A percentile compares a stretch with the other conserved stretches of the same genome.
phyloP scores from a whole-genome alignment of 768 basidiomycete species.

The Phallus indusiatus region DNA sequence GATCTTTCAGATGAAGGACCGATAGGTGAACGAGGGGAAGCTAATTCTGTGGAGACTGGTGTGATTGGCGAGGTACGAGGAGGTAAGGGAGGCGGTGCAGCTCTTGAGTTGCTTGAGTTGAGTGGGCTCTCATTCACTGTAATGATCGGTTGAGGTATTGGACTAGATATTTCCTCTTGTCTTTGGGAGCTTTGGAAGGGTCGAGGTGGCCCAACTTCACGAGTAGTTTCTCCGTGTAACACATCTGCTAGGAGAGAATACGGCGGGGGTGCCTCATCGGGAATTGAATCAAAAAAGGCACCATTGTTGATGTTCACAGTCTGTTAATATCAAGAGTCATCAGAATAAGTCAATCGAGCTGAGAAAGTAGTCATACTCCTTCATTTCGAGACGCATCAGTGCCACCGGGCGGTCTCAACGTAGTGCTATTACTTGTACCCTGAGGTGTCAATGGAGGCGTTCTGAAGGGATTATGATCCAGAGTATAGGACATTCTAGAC shows the following conservation, averaged over 20 bases:
- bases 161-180: conserved; percentile 8
- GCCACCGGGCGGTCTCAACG: neutral
- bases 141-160: neutral
- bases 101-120: conserved; percentile 14
- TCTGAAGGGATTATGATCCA: neutral
- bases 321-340: neutral
- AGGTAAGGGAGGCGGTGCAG: neutral
- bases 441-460: neutral
- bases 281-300: conserved; percentile 15
- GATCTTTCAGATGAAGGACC: neutral
- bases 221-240: conserved; percentile 46
- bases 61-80: conserved; percentile 5
- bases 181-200: conserved; percentile 45
- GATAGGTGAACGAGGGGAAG: neutral
- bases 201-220: conserved; percentile 51
- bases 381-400: neutral
- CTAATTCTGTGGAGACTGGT: conserved; percentile 3
- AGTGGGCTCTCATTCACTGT: neutral
- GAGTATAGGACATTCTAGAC: neutral
- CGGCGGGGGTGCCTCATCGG: conserved; percentile 59
- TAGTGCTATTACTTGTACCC: neutral
- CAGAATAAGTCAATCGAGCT: neutral
- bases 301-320: neutral
- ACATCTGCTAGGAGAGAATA: conserved; percentile 52
- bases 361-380: neutral